phyloP scores from a whole-genome alignment of 2,329 filamentous ascomycete genomes.

The Pestalotiopsis sp. region DNA sequence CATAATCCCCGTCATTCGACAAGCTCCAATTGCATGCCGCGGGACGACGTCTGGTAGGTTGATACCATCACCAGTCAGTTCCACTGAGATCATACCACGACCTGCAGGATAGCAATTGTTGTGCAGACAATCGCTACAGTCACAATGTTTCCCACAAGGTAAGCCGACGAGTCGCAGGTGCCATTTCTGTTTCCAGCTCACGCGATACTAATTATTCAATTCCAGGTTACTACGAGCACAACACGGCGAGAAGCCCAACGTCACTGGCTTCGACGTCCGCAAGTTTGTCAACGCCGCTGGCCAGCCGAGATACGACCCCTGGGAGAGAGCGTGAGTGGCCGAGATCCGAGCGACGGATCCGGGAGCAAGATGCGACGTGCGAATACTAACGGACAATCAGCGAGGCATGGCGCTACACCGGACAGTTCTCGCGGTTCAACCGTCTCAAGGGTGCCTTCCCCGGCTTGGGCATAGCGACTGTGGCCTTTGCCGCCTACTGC shows the following conservation, averaged over 20 bases:
- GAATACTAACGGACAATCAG: slow-evolving; percentile 49
- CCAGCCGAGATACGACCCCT: slow-evolving; percentile 65
- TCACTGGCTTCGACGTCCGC: slow-evolving; percentile 90
- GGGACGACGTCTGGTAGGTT: slow-evolving; percentile 1
- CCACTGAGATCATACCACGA: slow-evolving; percentile 17
- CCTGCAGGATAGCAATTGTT: slow-evolving; percentile 12
- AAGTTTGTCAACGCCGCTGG: slow-evolving; percentile 76
- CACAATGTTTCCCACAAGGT: slow-evolving; percentile 40
- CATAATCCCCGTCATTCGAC: background rate
- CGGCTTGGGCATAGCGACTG: slow-evolving; percentile 88
- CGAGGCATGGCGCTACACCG: slow-evolving; percentile 93
- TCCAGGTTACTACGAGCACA: slow-evolving; percentile 55
- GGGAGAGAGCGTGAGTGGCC: slow-evolving; percentile 62
- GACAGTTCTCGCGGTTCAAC: slow-evolving; percentile 85
- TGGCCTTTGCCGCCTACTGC: slow-evolving; percentile 89
- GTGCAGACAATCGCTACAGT: slow-evolving; percentile 10
- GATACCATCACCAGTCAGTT: background rate
- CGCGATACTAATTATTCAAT: background rate
- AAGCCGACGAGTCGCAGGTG: slow-evolving; percentile 10
- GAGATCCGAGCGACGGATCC: background rate
- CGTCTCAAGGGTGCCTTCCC: slow-evolving; percentile 87
- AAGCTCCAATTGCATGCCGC: slow-evolving; percentile 9
- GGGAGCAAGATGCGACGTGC: background rate
- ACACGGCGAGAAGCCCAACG: slow-evolving; percentile 65
- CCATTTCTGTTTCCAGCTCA: background rate